Conservation (phyloP, 495 filamentous ascomycete genomes). For the Aspergillus olivimuriae region DNA sequence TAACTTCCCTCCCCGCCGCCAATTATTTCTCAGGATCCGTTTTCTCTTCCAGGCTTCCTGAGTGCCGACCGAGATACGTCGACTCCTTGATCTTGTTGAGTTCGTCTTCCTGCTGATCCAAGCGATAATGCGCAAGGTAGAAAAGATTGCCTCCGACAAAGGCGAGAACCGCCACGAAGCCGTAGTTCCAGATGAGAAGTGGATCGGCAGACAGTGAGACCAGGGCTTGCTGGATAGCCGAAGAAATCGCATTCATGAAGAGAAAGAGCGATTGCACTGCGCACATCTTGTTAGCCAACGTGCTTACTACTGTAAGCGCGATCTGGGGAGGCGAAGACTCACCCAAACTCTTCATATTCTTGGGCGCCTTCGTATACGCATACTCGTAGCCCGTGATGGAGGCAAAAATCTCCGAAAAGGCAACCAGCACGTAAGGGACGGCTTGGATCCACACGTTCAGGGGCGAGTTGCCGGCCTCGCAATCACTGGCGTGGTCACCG, state of each 20-base stretch:
- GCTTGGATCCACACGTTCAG: conserved; percentile 53
- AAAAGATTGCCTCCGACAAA: conserved; percentile 52
- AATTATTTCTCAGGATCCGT: conserved; percentile 1
- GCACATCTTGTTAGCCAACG: too few relatives aligned
- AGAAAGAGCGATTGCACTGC: conserved; percentile 56
- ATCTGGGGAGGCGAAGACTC: conserved; percentile 7
- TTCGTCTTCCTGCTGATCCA: conserved; percentile 59
- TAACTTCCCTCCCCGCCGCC: not conserved
- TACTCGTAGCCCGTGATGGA: conserved; percentile 53
- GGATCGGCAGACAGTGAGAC: conserved; percentile 58
- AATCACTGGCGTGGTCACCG: conserved; percentile 42
- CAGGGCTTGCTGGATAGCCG: conserved; percentile 58
- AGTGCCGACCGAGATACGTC: conserved; percentile 10
- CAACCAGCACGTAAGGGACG: conserved; percentile 55
- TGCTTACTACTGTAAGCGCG: too few relatives aligned
- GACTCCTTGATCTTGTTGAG: conserved; percentile 46
- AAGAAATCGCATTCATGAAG: conserved; percentile 57
- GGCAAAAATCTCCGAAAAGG: conserved; percentile 61
- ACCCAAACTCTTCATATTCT: conserved; percentile 31
- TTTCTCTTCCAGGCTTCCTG: conserved; percentile 3
- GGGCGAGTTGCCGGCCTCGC: conserved; percentile 29
- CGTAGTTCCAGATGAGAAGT: conserved; percentile 59
- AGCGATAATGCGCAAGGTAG: conserved; percentile 46
- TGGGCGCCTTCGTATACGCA: conserved; percentile 33
- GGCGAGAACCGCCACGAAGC: conserved; percentile 54